Conservation (phyloP, 495 filamentous ascomycete genomes). For the Immersiella caudata region DNA sequence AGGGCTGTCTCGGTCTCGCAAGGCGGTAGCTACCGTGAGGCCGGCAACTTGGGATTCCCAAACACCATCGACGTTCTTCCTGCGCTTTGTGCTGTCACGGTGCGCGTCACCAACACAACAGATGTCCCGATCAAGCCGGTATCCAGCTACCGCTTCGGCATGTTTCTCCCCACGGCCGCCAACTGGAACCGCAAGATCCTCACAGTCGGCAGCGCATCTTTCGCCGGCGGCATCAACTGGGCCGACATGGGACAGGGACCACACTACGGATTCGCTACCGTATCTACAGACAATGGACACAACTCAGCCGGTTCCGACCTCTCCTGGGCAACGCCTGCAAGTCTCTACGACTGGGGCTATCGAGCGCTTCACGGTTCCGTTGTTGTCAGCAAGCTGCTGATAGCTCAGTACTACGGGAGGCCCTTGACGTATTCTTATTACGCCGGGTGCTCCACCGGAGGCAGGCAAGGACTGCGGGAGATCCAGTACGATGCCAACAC, state of each 20-base stretch:
- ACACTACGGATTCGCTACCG: slow-evolving; percentile 51
- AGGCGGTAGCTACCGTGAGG: slow-evolving; percentile 40
- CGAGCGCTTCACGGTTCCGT: slow-evolving; percentile 57
- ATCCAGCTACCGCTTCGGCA: slow-evolving; percentile 53
- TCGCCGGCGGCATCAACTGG: slow-evolving; percentile 53
- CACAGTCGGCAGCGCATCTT: slow-evolving; percentile 49
- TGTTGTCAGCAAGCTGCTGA: slow-evolving; percentile 47
- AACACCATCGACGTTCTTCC: slow-evolving; percentile 51
- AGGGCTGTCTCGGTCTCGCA: slow-evolving; percentile 35
- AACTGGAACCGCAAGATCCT: slow-evolving; percentile 49
- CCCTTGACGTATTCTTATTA: slow-evolving; percentile 56
- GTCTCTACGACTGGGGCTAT: slow-evolving; percentile 49
- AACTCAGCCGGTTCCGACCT: slow-evolving; percentile 46
- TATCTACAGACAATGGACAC: slow-evolving; percentile 62
- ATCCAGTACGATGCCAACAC: slow-evolving; percentile 56
- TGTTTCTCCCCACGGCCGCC: slow-evolving; percentile 50
- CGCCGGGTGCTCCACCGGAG: slow-evolving; percentile 60
- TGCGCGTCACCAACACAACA: slow-evolving; percentile 42
- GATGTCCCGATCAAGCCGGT: slow-evolving; percentile 37
- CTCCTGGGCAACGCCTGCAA: slow-evolving; percentile 51
- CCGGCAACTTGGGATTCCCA: slow-evolving; percentile 38
- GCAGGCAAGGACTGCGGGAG: slow-evolving; percentile 58
- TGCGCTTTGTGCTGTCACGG: slow-evolving; percentile 51
- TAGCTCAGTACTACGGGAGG: slow-evolving; percentile 47
- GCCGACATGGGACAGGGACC: slow-evolving; percentile 42